Evolutionary conservation across 352 stramenopile genomes (phyloP), one percentile per base, ranked within the genome.

Genomic region (Globisporangium carolinianum): DNA sequence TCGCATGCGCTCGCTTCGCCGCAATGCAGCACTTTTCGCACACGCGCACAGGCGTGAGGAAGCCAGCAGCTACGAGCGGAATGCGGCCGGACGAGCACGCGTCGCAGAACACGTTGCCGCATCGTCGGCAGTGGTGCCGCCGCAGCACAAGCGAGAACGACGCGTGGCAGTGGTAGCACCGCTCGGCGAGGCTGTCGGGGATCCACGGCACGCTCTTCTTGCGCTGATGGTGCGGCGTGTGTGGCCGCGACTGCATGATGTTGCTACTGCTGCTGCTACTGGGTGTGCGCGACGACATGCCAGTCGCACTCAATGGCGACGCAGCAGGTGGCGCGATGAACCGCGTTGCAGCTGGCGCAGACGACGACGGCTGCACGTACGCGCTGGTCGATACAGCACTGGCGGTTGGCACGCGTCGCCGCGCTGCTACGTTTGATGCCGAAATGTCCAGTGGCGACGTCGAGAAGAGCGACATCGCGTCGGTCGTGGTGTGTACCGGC

Each of bases 41-140:
- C n/a, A 94, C 84, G 11, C 84, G 68, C 7, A 94, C 84, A 11
- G 84, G 84, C 5, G 73, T 76, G 55, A 79, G 71, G 65, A 91
- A 88, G 2, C 77, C 81, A 0, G 80, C 76, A 2, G 76, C 67
- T 1, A 89, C 71, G 35, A 96, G 61, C 24, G 85, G 77, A 60
- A 95, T 94, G n/a, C 89, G 66, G 6, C 73, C 63, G 5, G 83
- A 90, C 6, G 83, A 86, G 63, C 91, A 97, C 12, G 77, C 67
- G 51, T 96, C 86, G 66, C 91, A 97, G 62, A 97, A 97, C 8
- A 97, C 75, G 46, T 90, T 89, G 5, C 91, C 91, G 62, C 90
- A 96, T 18, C 80, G 69, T 1, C 89, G 77, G 57, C 89, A 96
- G 68, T 96, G 86, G 55, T 97, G 89, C 14, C 86, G 73, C 6